Evolutionary conservation across 169 alveolate species (phyloP), one percentile per base, ranked within the genome.

Genomic region (Plasmodium berghei): DNA sequence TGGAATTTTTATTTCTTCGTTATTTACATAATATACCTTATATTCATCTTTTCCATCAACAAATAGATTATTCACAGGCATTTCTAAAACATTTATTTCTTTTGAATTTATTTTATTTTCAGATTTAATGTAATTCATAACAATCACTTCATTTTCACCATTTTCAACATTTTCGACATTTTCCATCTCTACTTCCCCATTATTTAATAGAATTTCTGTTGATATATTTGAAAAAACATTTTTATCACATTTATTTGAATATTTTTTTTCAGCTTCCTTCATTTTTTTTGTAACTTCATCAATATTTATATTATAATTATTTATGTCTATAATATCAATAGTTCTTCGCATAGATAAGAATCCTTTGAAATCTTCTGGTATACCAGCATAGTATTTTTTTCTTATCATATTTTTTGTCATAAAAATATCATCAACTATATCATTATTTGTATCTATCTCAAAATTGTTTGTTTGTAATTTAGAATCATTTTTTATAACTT

Each of bases 1-100:
- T 6, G 91, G 91, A 20, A 86, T 86, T 22, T 62, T 70, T 56
- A 86, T 72, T 48, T 86, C 91, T 64, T 86, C 87, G 40, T 86
- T 86, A 45, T 86, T 86, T 20, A 86, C 75, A 52, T 70, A 70
- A 54, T 86, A 86, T 10, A 72, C 80, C 59, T 86, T 86, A 46
- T 86, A 86, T 71, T 86, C 91, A 66, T 86, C 91, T 49, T 86
- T 86, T 10, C 87, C 86, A 6, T 86, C 91, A 34, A 56, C 28
- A 46, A 86, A 86, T 5, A 67, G 2, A 4, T 83, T 71, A 1
- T 56, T 52, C 14, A 18, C 45, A 2, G 91, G 91, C 28, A 70
- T 20, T 54, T 86, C 91, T 40, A 86, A 63, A 20, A 86, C 55
- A 34, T 86, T 71, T 16, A 86, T 86, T 34, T 86, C 61, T 77